Percentiles rank a stretch among this genome's conserved stretches.
phyloP scores from a whole-genome alignment of 257 asterid genomes.

The Gentiana dahurica region DNA sequence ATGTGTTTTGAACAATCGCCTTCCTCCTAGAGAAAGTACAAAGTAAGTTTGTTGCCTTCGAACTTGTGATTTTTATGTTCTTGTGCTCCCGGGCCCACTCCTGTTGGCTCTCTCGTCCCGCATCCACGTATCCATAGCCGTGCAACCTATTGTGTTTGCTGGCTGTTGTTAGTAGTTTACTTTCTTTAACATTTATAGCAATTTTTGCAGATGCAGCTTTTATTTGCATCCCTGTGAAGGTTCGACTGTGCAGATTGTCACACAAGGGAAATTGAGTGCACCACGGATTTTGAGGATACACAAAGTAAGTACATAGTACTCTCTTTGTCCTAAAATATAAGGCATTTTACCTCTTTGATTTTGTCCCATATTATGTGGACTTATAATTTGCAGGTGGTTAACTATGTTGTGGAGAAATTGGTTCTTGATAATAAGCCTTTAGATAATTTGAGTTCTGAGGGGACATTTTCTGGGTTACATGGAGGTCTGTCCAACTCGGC shows the following conservation, averaged over 20 bases:
- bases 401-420: conserved; percentile 88
- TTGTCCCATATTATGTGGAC: too few relatives aligned
- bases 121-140: too few relatives aligned
- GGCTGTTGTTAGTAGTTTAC: too few relatives aligned
- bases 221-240: conserved; percentile 93
- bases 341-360: too few relatives aligned
- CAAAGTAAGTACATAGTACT: conserved; percentile 45
- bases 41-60: conserved; percentile 45
- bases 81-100: too few relatives aligned
- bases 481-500: conserved; percentile 47
- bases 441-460: conserved; percentile 57
- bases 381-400: conserved; percentile 51
- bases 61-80: not conserved
- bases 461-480: conserved; percentile 37
- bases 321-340: too few relatives aligned
- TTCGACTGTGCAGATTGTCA: conserved; percentile 65
- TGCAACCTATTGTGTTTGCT: too few relatives aligned
- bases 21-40: conserved; percentile 95
- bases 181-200: conserved; percentile 12
- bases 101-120: not conserved
- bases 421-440: conserved; percentile 65
- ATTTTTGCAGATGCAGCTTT: conserved; percentile 87
- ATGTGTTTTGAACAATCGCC: conserved; percentile 88
- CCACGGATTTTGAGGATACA: conserved; percentile 98
- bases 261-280: conserved; percentile 98